phyloP scores from a whole-genome alignment of 495 filamentous ascomycete genomes.

The Penicillium coprophilum region DNA sequence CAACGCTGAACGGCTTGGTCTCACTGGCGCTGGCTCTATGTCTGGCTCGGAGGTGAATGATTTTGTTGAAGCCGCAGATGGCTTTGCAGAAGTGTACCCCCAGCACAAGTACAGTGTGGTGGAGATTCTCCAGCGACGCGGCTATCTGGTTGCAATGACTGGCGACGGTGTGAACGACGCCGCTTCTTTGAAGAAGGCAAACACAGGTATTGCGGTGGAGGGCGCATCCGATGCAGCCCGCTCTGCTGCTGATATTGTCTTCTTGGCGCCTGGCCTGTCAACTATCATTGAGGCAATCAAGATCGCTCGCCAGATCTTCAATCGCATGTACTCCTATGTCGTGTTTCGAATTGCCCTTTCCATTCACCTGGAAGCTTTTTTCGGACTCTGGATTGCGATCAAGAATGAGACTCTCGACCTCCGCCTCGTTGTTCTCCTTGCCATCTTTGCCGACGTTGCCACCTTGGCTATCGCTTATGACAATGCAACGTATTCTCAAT shows the following conservation, averaged over 20 bases:
- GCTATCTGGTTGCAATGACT: constrained; percentile 96
- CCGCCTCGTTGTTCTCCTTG: constrained; percentile 86
- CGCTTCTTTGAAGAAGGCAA: constrained; percentile 92
- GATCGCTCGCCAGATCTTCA: constrained; percentile 93
- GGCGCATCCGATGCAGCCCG: constrained; percentile 90
- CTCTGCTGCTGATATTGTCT: constrained; percentile 91
- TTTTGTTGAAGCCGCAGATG: constrained; percentile 93
- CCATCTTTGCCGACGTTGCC: constrained; percentile 92
- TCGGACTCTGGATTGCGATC: constrained; percentile 87
- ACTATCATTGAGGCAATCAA: constrained; percentile 93
- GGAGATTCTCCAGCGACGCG: constrained; percentile 91
- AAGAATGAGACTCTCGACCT: constrained; percentile 81
- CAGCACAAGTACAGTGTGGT: constrained; percentile 98
- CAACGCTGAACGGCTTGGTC: constrained; percentile 83
- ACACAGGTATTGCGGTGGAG: constrained; percentile 85
- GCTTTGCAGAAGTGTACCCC: constrained; percentile 92
- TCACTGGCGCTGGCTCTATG: constrained; percentile 85
- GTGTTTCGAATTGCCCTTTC: constrained; percentile 94
- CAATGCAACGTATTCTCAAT: constrained; percentile 81
- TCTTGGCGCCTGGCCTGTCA: constrained; percentile 85
- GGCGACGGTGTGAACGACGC: constrained; percentile 98
- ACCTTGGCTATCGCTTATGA: constrained; percentile 93
- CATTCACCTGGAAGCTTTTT: constrained; percentile 83
- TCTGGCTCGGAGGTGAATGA: constrained; percentile 89
- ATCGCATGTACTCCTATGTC: constrained; percentile 96